Evolutionary conservation across 768 basidiomycete genomes (phyloP), one percentile per base, ranked within the genome.

Genomic region (Auricularia auricula-judae): DNA sequence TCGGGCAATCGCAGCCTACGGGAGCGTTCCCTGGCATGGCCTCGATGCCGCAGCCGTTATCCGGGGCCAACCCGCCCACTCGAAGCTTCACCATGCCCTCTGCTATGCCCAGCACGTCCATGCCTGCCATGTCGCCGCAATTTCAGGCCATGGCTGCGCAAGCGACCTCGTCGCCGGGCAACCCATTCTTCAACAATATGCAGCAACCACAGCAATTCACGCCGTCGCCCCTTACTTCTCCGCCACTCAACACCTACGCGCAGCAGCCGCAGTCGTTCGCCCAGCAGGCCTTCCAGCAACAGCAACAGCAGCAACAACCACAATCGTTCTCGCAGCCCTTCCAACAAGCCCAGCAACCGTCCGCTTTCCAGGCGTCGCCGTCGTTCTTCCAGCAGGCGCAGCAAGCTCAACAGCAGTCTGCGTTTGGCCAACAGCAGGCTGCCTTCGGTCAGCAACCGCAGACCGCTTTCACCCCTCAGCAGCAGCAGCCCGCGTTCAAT

Each of bases 401-500:
- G 29, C 29, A 29, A 29, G 29, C 0, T 29, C 29, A n/a, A n/a
- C 53, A 54, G 5, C 53, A 54, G 53, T 5, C 18, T n/a, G n/a
- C 18, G 54, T 65, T 59, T 18, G 53, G 3, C 33, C 68, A n/a
- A n/a, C 53, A 54, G 53, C 53, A 54, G 53, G 11, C 18, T n/a
- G n/a, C 18, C 58, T 65, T 59, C 23, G 53, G 3, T 36, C 68
- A 71, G 63, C 70, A 71, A 39, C 70, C 72, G 67, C 69, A 62
- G 63, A 74, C 58, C 68, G 74, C 58, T 23, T 74, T 73, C 65
- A 73, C 74, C 43, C 71, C 71, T 58, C 65, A 69, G 11, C 66
- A 63, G 58, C 72, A 69, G 64, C 67, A 66, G 44, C 62, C 60
- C 64, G 66, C 66, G 61, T 47, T 44, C 42, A 72, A 70, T 54